These are phyloP conservation scores for Phlegmacium glaucopus DNA, from an alignment of 768 basidiomycete species.

Conservation along the genomic window DNA sequence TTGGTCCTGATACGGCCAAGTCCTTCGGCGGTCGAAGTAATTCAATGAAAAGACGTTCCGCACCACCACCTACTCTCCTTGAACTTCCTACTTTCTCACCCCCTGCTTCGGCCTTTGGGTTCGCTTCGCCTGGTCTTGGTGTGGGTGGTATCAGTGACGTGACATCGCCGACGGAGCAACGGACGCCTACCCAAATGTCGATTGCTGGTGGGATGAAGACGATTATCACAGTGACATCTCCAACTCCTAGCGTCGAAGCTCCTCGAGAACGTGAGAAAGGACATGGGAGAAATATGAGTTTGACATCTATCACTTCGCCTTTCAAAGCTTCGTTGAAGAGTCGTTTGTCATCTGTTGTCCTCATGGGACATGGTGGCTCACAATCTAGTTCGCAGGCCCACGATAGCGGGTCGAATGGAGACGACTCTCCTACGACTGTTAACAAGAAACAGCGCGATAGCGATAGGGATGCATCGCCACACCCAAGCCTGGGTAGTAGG, in stretches of 20 bases:
- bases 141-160: too few relatives aligned
- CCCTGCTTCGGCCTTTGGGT: too few relatives aligned
- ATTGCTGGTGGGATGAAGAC: not conserved
- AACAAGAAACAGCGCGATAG: not conserved
- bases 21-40: too few relatives aligned
- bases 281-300: conserved; percentile 23
- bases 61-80: too few relatives aligned
- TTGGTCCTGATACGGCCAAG: too few relatives aligned
- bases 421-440: too few relatives aligned
- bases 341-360: conserved; percentile 18
- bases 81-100: too few relatives aligned
- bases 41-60: too few relatives aligned
- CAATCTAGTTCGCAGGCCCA: too few relatives aligned
- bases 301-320: conserved; percentile 22
- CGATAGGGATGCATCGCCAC: conserved; percentile 13
- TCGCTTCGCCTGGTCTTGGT: too few relatives aligned
- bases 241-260: conserved; percentile 16
- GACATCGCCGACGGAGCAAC: conserved; percentile 11
- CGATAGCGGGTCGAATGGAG: too few relatives aligned
- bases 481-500: conserved; percentile 16
- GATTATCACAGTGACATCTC: conserved; percentile 11
- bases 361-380: not conserved
- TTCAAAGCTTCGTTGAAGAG: conserved; percentile 25
- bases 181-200: not conserved
- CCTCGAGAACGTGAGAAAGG: conserved; percentile 13